phyloP scores from a whole-genome alignment of 371 early-diverging fungal species.

The Actinomortierella ambigua region DNA sequence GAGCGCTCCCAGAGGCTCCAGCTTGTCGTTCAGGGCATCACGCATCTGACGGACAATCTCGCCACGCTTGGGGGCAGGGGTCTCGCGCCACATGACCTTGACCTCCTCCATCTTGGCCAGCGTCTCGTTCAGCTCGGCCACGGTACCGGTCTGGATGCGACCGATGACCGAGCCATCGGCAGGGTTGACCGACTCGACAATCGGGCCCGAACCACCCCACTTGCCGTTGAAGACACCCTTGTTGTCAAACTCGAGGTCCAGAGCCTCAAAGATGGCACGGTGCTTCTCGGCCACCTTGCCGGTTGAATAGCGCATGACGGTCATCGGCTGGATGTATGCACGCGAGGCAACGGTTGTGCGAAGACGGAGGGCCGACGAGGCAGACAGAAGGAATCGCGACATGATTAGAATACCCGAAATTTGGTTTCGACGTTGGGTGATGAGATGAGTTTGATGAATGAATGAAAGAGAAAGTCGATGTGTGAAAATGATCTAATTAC shows the following conservation, averaged over 20 bases:
- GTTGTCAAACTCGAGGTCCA: conserved; percentile 76
- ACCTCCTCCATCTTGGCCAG: conserved; percentile 66
- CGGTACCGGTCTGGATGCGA: conserved; percentile 69
- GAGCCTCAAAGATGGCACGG: conserved; percentile 63
- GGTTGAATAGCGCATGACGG: conserved; percentile 45
- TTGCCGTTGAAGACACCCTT: conserved; percentile 90
- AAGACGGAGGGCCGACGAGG: conserved; percentile 30
- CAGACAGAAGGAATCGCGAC: conserved; percentile 31
- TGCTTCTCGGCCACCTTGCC: conserved; percentile 29
- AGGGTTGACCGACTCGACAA: conserved; percentile 83
- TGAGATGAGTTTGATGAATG: not conserved
- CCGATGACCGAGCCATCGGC: conserved; percentile 89
- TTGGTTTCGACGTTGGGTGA: conserved; percentile 29
- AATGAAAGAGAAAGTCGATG: conserved; percentile 5
- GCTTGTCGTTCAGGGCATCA: conserved; percentile 76
- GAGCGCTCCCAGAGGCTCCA: conserved; percentile 82
- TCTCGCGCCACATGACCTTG: conserved; percentile 74
- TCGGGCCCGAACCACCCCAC: conserved; percentile 84
- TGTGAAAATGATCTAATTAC: conserved; percentile 2
- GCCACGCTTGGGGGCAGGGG: conserved; percentile 92
- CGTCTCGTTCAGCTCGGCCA: conserved; percentile 57
- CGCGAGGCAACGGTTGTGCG: conserved; percentile 35
- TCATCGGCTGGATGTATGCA: conserved; percentile 42
- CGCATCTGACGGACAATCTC: conserved; percentile 95
- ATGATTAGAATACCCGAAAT: conserved; percentile 13